Evolutionary conservation across 2,329 filamentous ascomycete species (phyloP).

Genomic region (Lecanicillium sp.): DNA sequence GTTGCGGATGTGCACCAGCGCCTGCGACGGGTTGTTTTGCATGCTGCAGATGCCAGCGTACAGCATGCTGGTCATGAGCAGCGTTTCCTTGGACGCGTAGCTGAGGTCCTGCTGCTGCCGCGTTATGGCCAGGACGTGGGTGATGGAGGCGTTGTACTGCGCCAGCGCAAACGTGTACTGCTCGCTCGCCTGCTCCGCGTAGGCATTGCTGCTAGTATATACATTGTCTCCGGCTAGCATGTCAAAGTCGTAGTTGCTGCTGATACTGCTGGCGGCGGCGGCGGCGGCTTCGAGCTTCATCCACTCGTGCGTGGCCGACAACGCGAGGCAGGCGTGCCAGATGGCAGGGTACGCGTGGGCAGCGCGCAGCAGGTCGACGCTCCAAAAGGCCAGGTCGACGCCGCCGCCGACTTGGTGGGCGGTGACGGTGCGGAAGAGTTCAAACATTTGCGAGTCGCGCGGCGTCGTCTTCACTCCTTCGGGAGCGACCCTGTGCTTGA

Average conservation of each 20-base stretch:
- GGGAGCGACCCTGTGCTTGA: background rate
- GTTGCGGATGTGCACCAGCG: constrained; percentile 8
- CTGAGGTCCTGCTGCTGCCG: constrained; percentile 1
- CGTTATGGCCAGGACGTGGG: constrained; percentile 8
- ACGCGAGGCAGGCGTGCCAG: background rate
- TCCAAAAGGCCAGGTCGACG: constrained; percentile 1
- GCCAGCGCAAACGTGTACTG: constrained; percentile 8
- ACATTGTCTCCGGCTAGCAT: too few relatives aligned
- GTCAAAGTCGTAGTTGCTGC: too few relatives aligned
- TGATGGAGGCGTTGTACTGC: constrained; percentile 11
- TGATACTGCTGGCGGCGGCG: too few relatives aligned
- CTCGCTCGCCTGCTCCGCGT: background rate
- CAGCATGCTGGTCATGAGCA: constrained; percentile 11
- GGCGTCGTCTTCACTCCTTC: background rate
- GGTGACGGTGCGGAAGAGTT: constrained; percentile 3
- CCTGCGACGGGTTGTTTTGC: constrained; percentile 9
- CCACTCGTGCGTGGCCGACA: background rate
- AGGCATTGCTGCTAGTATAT: background rate
- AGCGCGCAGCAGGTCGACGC: background rate
- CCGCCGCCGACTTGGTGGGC: background rate
- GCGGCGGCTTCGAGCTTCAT: background rate
- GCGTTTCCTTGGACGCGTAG: constrained; percentile 5
- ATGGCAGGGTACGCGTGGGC: constrained; percentile 3
- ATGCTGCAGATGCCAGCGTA: constrained; percentile 11
- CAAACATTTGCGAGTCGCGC: constrained; percentile 2